phyloP scores from a whole-genome alignment of 78 protist genomes.

The Andalucia godoyi region DNA sequence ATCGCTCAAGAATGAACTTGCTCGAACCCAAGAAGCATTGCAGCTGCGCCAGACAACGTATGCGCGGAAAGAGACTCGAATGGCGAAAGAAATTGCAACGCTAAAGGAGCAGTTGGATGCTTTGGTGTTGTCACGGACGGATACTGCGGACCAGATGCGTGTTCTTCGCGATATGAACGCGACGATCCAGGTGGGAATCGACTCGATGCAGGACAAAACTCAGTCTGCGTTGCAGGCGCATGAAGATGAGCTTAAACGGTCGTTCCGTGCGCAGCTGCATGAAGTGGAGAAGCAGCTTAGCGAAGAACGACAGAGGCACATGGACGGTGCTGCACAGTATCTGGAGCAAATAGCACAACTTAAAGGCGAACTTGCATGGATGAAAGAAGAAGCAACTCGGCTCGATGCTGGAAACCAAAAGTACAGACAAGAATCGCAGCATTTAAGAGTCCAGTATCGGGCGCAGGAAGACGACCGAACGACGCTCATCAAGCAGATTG shows the following conservation, averaged over 20 bases:
- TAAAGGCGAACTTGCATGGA: not conserved
- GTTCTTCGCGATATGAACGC: not conserved
- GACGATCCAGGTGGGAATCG: not conserved
- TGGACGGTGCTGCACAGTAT: not conserved
- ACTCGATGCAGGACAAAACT: not conserved
- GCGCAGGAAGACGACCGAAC: conserved; percentile 1
- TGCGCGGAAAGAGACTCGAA: too few species aligned
- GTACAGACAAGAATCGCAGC: not conserved
- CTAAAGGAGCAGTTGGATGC: too few species aligned
- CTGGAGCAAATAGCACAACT: not conserved
- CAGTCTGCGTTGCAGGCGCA: not conserved
- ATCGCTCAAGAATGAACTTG: too few species aligned
- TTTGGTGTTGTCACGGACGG: too few species aligned
- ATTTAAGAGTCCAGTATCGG: not conserved
- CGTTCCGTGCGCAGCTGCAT: conserved; percentile 7
- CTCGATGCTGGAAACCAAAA: not conserved
- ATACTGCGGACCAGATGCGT: too few species aligned
- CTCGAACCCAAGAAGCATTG: too few species aligned
- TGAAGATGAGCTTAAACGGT: not conserved
- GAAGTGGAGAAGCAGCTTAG: conserved; percentile 2
- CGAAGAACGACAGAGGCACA: not conserved
- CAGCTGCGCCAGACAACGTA: too few species aligned
- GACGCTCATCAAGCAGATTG: not conserved
- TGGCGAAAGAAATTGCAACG: too few species aligned
- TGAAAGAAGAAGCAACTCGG: not conserved